Base-by-base conservation (phyloP, 2,329 filamentous ascomycete genomes). In the Microsporum ferrugineum region DNA sequence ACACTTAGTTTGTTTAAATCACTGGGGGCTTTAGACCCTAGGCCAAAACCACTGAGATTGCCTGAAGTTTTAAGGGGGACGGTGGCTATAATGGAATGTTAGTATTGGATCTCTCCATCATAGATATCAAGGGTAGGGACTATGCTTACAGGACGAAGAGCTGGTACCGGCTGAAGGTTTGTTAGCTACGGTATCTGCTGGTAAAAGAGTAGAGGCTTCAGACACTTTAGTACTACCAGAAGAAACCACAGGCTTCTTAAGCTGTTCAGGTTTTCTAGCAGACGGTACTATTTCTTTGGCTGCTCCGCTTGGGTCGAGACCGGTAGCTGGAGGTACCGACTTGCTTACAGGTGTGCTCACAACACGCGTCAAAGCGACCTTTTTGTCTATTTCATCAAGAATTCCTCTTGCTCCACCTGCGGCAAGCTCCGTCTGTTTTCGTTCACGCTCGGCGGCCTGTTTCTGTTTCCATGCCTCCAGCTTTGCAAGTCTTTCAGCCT, bases 381-480 rank as follows among this genome's bases (percentile, higher is more conserved):
- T 89, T 71, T 84, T 84, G 71, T 88, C 88, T 80, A 88, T 89
- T 73, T 88, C 84, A 68, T 86, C 84, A 61, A 88, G 77, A 60
- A 90, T 82, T 67, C 82, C 88, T 66, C 84, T 80, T 43, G 86
- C 82, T 65, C 84, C 85, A 45, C 83, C 79, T 59, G 84, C 84
- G 43, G 74, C 74, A 51, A 85, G 80, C 68, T 88, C 83, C 68
- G 84, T 85, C 70, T 88, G 84, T 71, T 89, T 89, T 64, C 82
- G 82, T 67, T 87, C 86, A 67, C 87, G 86, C 70, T 85, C 84
- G 65, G 89, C 88, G 4, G 80, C 80, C 71, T 90, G 87, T 75
- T 91, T 92, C 74, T 90, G 88, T 76, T 96, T 96, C 91, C 91
- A 96, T 61, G 89, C 88, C 72, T 92, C 89, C 33, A 95, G 76